Evolutionary conservation across 768 basidiomycete species (phyloP), one percentile per base, ranked within the genome.

Genomic region (Mycena chlorophos): DNA sequence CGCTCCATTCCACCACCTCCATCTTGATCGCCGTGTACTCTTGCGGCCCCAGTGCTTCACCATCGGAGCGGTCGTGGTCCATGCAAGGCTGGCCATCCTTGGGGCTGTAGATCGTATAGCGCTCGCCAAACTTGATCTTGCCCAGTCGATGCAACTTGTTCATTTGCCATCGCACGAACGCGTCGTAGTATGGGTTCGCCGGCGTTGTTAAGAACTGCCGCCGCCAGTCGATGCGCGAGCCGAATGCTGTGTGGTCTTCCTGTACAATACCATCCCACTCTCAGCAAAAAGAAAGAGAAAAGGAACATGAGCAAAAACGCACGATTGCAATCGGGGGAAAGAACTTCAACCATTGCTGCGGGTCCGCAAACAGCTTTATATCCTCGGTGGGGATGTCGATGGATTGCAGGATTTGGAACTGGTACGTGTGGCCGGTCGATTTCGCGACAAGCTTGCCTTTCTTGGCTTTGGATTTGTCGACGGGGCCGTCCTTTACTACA

Each of bases 51-150:
- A 94, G 77, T 45, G 88, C 96, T 73, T 99, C 97, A 38, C 97
- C 97, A 56, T 93, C 92, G 49, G 86, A 83, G 54, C 97, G 89
- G 71, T 99, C 97, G 75, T 99, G 97, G 72, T 99, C 97, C 97
- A 99, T 98, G 68, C 97, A 99, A 0, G 97, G 96, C 68, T 98
- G 97, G 2, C 94, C 95, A 63, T 99, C 97, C 72, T 98, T 98
- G 2, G 94, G 94, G 61, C 92, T 95, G 80, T 97, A 99, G 67
- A 99, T 92, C 14, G 97, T 99, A 72, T 98, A 96, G 40, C 97
- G 87, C 73, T 97, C 91, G 47, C 97, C 97, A 67, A 98, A 99
- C 73, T 96, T 97, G 78, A 99, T 92, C 74, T 94, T 95, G 29
- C 89, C 89, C 45, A 94, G 78, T 39, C 75, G 77, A 72, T 92